These are phyloP conservation scores for Gonium pectorale DNA, from an alignment of 139 green algal species.

Conservation along the genomic window DNA sequence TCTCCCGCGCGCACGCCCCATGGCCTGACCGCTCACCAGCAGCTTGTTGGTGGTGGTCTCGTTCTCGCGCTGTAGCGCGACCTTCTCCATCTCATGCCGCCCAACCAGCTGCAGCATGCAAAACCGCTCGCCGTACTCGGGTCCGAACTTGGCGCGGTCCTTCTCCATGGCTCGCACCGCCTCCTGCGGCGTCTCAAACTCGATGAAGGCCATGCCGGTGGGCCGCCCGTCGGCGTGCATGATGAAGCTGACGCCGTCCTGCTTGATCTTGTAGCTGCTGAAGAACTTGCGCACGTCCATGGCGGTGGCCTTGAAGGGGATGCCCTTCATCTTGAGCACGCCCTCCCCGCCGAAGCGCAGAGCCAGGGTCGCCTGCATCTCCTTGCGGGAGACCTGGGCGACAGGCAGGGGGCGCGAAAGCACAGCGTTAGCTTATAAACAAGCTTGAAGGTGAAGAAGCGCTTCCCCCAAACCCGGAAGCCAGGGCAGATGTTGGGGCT, in stretches of 20 bases:
- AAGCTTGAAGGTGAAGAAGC: not conserved
- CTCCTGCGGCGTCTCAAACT: conserved; percentile 87
- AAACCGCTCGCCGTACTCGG: conserved; percentile 80
- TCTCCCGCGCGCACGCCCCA: too few relatives aligned
- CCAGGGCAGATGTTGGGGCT: too few relatives aligned
- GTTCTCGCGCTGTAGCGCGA: conserved; percentile 69
- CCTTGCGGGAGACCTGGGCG: conserved; percentile 72
- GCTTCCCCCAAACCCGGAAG: too few relatives aligned
- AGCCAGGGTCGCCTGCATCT: conserved; percentile 77
- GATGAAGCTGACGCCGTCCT: conserved; percentile 83
- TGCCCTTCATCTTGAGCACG: conserved; percentile 82
- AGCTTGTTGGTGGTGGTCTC: conserved; percentile 52
- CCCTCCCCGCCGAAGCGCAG: conserved; percentile 78
- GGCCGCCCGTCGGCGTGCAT: conserved; percentile 79
- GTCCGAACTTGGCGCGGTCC: conserved; percentile 78
- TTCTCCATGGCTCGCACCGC: conserved; percentile 78
- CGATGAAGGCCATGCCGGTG: conserved; percentile 89
- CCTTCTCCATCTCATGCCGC: conserved; percentile 78
- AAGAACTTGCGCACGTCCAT: conserved; percentile 76
- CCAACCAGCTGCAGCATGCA: conserved; percentile 83
- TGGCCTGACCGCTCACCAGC: conserved; percentile 58
- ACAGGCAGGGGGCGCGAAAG: not conserved
- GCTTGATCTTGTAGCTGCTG: conserved; percentile 67
- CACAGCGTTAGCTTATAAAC: too few relatives aligned
- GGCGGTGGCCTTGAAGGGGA: conserved; percentile 73